Conservation (phyloP, 2,329 filamentous ascomycete species). For the Talaromyces verruculosus region DNA sequence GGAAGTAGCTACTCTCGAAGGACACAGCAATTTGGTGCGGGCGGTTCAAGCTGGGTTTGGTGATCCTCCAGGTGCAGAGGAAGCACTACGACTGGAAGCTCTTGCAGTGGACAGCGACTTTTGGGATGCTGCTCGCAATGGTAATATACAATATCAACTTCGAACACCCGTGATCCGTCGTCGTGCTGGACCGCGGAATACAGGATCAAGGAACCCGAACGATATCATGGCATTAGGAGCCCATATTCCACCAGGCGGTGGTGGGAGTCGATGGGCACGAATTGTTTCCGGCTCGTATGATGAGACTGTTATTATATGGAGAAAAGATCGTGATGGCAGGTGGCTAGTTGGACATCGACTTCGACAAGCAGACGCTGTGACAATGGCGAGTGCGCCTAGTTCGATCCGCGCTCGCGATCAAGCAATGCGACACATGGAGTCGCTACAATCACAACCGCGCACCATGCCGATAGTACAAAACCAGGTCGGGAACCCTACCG, state of each 20-base stretch:
- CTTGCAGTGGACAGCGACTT: slow-evolving; percentile 71
- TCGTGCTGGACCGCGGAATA: slow-evolving; percentile 48
- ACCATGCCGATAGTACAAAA: slow-evolving; percentile 32
- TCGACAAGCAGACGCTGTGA: slow-evolving; percentile 59
- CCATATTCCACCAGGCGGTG: slow-evolving; percentile 85
- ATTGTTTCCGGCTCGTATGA: slow-evolving; percentile 98
- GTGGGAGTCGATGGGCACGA: slow-evolving; percentile 83
- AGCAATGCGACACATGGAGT: slow-evolving; percentile 15
- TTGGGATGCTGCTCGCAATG: slow-evolving; percentile 57
- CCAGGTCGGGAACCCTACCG: neutral
- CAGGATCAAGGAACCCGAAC: slow-evolving; percentile 71
- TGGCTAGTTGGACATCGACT: slow-evolving; percentile 79
- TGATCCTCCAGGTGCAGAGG: slow-evolving; percentile 75
- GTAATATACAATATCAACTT: slow-evolving; percentile 45
- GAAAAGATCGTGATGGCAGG: slow-evolving; percentile 75
- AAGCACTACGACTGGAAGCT: slow-evolving; percentile 72
- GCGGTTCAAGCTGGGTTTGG: slow-evolving; percentile 95
- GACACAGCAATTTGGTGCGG: slow-evolving; percentile 80
- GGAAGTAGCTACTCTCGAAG: slow-evolving; percentile 82
- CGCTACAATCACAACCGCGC: slow-evolving; percentile 3
- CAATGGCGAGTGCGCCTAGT: slow-evolving; percentile 29
- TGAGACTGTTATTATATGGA: slow-evolving; percentile 93
- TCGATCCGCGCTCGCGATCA: slow-evolving; percentile 19
- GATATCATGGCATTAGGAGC: slow-evolving; percentile 76
- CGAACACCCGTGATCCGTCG: slow-evolving; percentile 29